Percentiles rank a stretch among this genome's conserved stretches.
Evolutionary conservation across 139 green algal genomes (phyloP).

Genomic region (Chlamydomonas schloesseri): DNA sequence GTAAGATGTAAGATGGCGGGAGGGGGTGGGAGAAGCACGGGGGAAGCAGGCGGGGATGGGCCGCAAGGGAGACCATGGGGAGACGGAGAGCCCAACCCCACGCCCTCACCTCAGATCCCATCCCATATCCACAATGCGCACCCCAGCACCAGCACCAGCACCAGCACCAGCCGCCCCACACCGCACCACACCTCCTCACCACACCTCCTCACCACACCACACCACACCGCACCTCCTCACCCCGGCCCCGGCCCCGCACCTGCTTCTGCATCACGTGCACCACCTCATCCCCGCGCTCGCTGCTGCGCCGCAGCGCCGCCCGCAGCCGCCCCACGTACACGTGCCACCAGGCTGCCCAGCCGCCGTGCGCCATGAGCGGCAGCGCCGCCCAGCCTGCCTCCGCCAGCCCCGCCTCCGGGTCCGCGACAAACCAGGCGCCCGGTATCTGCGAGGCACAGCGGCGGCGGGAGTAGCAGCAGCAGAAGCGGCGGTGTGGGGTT

Average conservation of each 20-base stretch:
- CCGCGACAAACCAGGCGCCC: not conserved
- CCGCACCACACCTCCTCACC: not conserved
- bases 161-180: too few relatives aligned
- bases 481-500: too few relatives aligned
- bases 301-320: not conserved
- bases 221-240: too few relatives aligned
- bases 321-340: not conserved
- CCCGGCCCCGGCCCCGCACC: not conserved
- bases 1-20: too few relatives aligned
- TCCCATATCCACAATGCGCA: too few relatives aligned
- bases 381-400: conserved; percentile 41
- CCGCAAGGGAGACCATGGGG: too few relatives aligned
- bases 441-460: not conserved
- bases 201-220: too few relatives aligned
- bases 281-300: not conserved
- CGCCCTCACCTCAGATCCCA: too few relatives aligned
- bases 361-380: conserved; percentile 22
- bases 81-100: too few relatives aligned
- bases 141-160: too few relatives aligned
- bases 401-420: conserved; percentile 12
- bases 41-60: too few relatives aligned
- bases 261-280: not conserved
- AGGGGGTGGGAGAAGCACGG: not conserved
- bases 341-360: conserved; percentile 31
- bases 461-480: too few relatives aligned